Conservation (phyloP, 2,329 filamentous ascomycete genomes). For the Venturia pyrina region DNA sequence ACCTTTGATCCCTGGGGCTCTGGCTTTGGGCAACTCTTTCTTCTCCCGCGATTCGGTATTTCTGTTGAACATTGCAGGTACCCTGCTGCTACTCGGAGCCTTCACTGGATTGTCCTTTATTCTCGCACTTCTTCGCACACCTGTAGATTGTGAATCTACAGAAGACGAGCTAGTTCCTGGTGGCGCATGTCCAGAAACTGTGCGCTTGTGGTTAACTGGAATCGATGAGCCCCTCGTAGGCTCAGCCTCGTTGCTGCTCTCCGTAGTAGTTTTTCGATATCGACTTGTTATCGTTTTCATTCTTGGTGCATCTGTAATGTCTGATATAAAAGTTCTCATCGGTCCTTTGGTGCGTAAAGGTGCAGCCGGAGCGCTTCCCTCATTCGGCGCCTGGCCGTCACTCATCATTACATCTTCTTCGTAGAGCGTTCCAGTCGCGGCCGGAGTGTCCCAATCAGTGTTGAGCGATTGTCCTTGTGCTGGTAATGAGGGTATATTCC, state of each 20-base stretch:
- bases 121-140: constrained; percentile 61
- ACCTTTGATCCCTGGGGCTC: constrained; percentile 69
- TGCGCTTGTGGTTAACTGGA: constrained; percentile 52
- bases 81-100: constrained; percentile 5
- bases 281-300: constrained; percentile 31
- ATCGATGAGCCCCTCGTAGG: neutral
- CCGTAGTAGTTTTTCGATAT: constrained; percentile 15
- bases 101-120: constrained; percentile 28
- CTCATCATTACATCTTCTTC: constrained; percentile 34
- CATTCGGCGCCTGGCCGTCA: constrained; percentile 18
- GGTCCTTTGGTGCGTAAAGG: constrained; percentile 29
- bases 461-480: neutral
- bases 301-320: constrained; percentile 23
- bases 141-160: constrained; percentile 24
- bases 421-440: neutral
- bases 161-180: constrained; percentile 21
- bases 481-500: constrained; percentile 22
- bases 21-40: constrained; percentile 75
- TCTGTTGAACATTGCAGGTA: constrained; percentile 4
- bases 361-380: constrained; percentile 36
- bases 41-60: constrained; percentile 39
- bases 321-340: neutral
- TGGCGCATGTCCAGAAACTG: constrained; percentile 71
- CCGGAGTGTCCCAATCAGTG: constrained; percentile 33
- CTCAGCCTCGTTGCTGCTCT: neutral